phyloP scores from a whole-genome alignment of 2,329 filamentous ascomycete genomes.

The Aspergillus sp. region DNA sequence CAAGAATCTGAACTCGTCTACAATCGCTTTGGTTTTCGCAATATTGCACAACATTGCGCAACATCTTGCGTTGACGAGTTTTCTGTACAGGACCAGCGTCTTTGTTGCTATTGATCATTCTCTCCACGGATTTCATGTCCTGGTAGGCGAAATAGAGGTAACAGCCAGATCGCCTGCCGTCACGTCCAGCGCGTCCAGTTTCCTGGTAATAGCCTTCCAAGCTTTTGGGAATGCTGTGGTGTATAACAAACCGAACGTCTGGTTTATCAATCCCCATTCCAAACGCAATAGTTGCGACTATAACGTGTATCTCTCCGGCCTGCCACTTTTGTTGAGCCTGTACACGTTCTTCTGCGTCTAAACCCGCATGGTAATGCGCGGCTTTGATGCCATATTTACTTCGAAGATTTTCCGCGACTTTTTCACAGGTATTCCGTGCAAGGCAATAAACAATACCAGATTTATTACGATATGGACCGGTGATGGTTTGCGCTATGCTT shows the following conservation, averaged over 20 bases:
- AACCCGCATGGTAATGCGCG: conserved; percentile 80
- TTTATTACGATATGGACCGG: conserved; percentile 65
- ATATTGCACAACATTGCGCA: conserved; percentile 79
- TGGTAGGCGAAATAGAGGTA: conserved; percentile 84
- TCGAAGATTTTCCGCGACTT: conserved; percentile 68
- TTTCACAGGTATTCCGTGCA: conserved; percentile 79
- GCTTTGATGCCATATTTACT: conserved; percentile 67
- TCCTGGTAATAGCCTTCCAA: conserved; percentile 98
- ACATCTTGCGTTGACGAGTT: conserved; percentile 78
- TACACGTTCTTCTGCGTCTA: conserved; percentile 67
- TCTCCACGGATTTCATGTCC: conserved; percentile 71
- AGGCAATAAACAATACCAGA: conserved; percentile 94
- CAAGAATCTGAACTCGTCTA: conserved; percentile 79
- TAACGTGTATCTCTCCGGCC: conserved; percentile 73
- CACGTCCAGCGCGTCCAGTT: conserved; percentile 89
- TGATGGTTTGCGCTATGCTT: conserved; percentile 62
- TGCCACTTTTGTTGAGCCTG: conserved; percentile 82
- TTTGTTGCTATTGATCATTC: conserved; percentile 81
- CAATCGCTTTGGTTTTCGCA: conserved; percentile 90
- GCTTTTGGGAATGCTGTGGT: conserved; percentile 89
- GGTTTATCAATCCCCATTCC: conserved; percentile 99
- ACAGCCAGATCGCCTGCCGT: conserved; percentile 83
- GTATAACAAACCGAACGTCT: conserved; percentile 93
- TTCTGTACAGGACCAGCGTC: conserved; percentile 72
- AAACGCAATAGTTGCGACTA: conserved; percentile 97